Conservation (phyloP, 768 basidiomycete genomes). For the Boletus tomentosulus region DNA sequence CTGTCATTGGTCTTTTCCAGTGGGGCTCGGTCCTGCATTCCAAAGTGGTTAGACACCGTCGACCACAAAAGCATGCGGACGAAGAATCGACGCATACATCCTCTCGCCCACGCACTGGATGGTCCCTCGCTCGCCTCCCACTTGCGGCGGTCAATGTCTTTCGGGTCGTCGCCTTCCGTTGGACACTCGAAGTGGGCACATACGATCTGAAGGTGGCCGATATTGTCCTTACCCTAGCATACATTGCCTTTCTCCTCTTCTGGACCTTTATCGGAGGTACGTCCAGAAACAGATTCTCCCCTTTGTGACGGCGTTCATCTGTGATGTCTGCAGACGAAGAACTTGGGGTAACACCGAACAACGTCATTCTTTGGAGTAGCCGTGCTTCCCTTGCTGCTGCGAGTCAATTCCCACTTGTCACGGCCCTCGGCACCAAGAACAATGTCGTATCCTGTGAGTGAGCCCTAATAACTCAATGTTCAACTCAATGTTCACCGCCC, state of each 20-base stretch:
- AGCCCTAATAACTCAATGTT: too few species aligned
- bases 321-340: constrained; percentile 1
- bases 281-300: constrained; percentile 10
- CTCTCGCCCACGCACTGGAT: constrained; percentile 8
- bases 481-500: neutral
- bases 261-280: constrained; percentile 46
- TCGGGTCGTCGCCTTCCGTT: constrained; percentile 48
- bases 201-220: constrained; percentile 40
- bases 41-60: constrained; percentile 10
- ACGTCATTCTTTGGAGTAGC: constrained; percentile 24
- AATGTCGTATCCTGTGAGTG: constrained; percentile 39
- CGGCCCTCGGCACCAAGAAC: constrained; percentile 47
- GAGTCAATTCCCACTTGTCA: constrained; percentile 40
- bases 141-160: constrained; percentile 40
- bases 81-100: constrained; percentile 14
- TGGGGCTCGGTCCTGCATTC: constrained; percentile 25
- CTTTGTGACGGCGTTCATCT: neutral
- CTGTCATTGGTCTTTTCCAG: constrained; percentile 20
- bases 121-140: constrained; percentile 39
- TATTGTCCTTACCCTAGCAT: constrained; percentile 42
- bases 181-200: constrained; percentile 42
- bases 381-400: constrained; percentile 31
- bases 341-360: neutral
- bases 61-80: neutral
- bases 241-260: constrained; percentile 41